Conservation (phyloP, 2,329 filamentous ascomycete species). For the Fusarium sp. region DNA sequence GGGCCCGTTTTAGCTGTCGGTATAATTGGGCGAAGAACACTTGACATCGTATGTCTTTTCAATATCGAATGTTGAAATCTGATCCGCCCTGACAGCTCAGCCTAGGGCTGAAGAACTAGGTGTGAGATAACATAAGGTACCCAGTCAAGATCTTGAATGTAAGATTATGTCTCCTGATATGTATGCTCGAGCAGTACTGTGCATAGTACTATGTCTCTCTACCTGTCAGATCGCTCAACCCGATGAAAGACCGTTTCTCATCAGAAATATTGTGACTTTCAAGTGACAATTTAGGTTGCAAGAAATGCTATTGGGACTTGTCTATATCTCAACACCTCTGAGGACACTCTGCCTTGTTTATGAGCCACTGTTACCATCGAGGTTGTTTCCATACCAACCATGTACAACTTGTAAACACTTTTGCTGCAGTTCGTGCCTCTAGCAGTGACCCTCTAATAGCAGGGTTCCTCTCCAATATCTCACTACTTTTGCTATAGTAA, state of each 20-base stretch:
- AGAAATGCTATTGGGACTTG: background rate
- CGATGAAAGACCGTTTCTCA: background rate
- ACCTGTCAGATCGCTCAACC: background rate
- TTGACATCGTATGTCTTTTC: conserved; percentile 29
- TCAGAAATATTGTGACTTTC: background rate
- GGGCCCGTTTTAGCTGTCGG: conserved; percentile 23
- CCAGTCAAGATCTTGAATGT: conserved; percentile 1
- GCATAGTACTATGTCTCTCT: background rate
- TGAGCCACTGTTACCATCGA: too few relatives aligned
- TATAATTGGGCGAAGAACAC: conserved; percentile 29
- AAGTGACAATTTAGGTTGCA: background rate
- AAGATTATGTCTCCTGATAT: conserved; percentile 1
- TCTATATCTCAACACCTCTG: background rate
- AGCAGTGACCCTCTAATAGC: too few relatives aligned
- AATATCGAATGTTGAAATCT: conserved; percentile 22
- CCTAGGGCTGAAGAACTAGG: background rate
- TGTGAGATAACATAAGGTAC: background rate
- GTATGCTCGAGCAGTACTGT: background rate
- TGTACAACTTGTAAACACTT: background rate
- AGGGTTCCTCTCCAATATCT: too few relatives aligned
- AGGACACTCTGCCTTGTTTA: background rate
- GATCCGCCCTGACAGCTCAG: background rate
- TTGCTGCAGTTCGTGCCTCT: background rate
- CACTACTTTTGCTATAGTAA: background rate
- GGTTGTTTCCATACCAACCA: background rate